phyloP scores from a whole-genome alignment of 148 eudicot genomes.

The Drosera capensis region DNA sequence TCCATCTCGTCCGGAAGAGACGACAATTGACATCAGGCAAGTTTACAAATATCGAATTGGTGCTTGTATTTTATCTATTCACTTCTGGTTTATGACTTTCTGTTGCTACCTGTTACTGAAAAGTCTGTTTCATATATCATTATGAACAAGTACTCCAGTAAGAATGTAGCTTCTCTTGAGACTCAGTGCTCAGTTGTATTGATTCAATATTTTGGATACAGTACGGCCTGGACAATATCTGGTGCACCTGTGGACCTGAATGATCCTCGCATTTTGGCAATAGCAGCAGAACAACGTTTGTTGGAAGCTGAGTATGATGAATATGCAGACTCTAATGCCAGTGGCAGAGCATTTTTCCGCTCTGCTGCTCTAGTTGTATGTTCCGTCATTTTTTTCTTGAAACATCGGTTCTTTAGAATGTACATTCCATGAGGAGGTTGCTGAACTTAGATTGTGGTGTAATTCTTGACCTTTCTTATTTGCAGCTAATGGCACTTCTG shows the following conservation, averaged over 20 bases:
- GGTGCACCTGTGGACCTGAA: conserved; percentile 10
- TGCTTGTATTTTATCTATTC: too few species aligned
- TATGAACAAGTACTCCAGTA: too few species aligned
- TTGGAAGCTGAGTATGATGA: conserved; percentile 10
- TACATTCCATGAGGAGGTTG: neutral
- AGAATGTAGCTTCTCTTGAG: too few species aligned
- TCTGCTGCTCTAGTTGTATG: conserved; percentile 12
- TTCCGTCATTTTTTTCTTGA: neutral
- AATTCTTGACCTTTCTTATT: conserved; percentile 3
- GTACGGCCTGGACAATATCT: conserved; percentile 6
- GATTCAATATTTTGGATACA: neutral
- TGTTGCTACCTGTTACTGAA: too few species aligned
- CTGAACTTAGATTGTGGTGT: neutral
- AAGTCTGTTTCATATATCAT: too few species aligned
- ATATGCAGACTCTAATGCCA: conserved; percentile 9
- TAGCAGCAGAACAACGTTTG: conserved; percentile 10
- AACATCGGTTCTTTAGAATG: neutral
- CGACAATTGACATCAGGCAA: conserved; percentile 63
- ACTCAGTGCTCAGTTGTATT: neutral
- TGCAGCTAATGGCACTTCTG: conserved; percentile 67
- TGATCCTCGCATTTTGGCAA: conserved; percentile 9
- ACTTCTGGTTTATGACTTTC: too few species aligned
- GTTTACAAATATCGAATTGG: too few species aligned
- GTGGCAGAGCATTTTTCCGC: conserved; percentile 6
- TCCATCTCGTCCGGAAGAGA: conserved; percentile 35